Percentiles rank a stretch among this genome's conserved stretches.
phyloP scores from a whole-genome alignment of 176 grass and related monocot species.

The Chloris gayana region DNA sequence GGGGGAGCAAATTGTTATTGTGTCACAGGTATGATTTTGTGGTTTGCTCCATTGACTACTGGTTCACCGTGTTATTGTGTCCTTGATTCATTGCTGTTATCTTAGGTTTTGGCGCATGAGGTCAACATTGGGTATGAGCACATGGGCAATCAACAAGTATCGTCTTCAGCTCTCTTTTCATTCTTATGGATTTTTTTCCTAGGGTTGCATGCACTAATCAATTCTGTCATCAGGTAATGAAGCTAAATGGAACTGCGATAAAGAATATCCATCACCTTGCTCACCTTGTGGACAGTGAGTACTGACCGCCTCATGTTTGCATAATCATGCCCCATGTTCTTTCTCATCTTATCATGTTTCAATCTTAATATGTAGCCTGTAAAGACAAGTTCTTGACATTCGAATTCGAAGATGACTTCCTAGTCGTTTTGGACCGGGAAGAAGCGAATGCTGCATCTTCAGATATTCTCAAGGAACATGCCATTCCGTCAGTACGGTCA shows the following conservation, averaged over 20 bases:
- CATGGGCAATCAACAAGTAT: constrained; percentile 95
- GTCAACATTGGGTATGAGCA: constrained; percentile 94
- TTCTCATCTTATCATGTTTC: constrained; percentile 14
- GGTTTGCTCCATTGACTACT: not conserved
- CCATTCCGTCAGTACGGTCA: constrained; percentile 80
- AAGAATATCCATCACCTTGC: constrained; percentile 97
- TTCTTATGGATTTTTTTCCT: constrained; percentile 28
- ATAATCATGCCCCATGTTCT: not conserved
- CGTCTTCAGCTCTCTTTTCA: constrained; percentile 31
- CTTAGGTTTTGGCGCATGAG: constrained; percentile 81
- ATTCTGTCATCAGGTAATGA: constrained; percentile 62
- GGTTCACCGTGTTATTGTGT: not conserved
- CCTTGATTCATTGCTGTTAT: constrained; percentile 11
- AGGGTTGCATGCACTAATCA: constrained; percentile 30
- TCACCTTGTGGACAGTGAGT: constrained; percentile 94
- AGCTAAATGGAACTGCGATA: constrained; percentile 78
- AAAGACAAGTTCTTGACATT: constrained; percentile 94
- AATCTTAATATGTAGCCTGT: constrained; percentile 57
- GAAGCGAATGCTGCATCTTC: constrained; percentile 55
- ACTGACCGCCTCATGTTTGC: not conserved
- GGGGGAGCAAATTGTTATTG: constrained; percentile 89
- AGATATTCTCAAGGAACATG: constrained; percentile 81
- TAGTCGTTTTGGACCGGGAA: constrained; percentile 82
- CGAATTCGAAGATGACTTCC: constrained; percentile 95
- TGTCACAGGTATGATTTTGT: constrained; percentile 73